phyloP scores from a whole-genome alignment of 2,329 filamentous ascomycete species.

The Clonostachys sp. region DNA sequence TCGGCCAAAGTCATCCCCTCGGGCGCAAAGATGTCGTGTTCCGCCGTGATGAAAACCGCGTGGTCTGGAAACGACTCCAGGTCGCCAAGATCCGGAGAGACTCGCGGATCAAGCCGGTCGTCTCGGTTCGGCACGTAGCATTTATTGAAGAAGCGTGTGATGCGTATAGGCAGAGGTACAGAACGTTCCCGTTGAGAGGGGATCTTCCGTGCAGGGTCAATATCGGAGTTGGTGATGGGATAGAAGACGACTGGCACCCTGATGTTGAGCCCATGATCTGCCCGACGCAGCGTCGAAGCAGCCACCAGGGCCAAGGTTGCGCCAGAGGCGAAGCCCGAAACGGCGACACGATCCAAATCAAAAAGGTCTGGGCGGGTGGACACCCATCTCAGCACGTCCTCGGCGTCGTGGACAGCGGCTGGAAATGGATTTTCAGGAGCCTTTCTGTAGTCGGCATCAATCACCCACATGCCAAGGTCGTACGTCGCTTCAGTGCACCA shows the following conservation, averaged over 20 bases:
- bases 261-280: slow-evolving; percentile 32
- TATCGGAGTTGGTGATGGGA: neutral
- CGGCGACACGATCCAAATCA: slow-evolving; percentile 26
- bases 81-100: too few relatives aligned
- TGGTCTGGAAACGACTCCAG: too few relatives aligned
- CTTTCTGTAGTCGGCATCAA: slow-evolving; percentile 31
- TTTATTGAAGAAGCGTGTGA: too few relatives aligned
- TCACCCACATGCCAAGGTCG: slow-evolving; percentile 13
- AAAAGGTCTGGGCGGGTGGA: slow-evolving; percentile 14
- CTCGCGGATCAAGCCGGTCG: too few relatives aligned
- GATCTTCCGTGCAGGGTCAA: neutral
- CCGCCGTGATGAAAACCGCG: too few relatives aligned
- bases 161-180: too few relatives aligned
- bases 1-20: too few relatives aligned
- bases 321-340: slow-evolving; percentile 42
- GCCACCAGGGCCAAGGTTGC: slow-evolving; percentile 33
- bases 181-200: too few relatives aligned
- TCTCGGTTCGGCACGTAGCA: too few relatives aligned
- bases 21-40: too few relatives aligned
- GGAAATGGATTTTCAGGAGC: slow-evolving; percentile 35
- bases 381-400: slow-evolving; percentile 28
- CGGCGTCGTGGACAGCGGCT: slow-evolving; percentile 15
- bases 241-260: slow-evolving; percentile 9
- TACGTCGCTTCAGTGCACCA: slow-evolving; percentile 25
- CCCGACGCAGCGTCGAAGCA: slow-evolving; percentile 15